Base-by-base conservation (phyloP, 179 eudicot species). In the Heliamphora pulchella region DNA sequence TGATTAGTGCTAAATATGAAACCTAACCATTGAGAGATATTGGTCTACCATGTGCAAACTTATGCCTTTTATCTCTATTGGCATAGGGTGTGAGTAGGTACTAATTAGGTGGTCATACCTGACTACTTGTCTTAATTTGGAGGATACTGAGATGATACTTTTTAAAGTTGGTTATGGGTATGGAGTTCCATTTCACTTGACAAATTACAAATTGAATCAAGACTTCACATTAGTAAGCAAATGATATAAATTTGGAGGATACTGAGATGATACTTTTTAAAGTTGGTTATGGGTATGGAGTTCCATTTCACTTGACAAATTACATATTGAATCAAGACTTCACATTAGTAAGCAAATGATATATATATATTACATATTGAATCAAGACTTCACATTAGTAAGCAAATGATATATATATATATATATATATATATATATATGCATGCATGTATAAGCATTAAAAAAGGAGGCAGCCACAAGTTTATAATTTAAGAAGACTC, bases 401-500 rank as follows among this genome's bases (percentile, higher is more conserved):
- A 20, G 11, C 62, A 74, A 54, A 54, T 51, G 44, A 39, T 11
- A 71, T 71, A 71, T 1, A 7, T n/a, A 2, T 50, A 7, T 1
- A 68, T 4, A 11, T n/a, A 50, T 50, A 50, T 22, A n/a, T 11
- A 41, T 9, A n/a, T 69, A 20, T n/a, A 47, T 7, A 44, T 71
- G 71, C 55, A 57, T 54, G 64, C 41, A 80, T 31, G 31, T 31
- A 31, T 31, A 31, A 31, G 31, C 31, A 31, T 31, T 31, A 75
- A 65, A 80, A 83, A 71, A 15, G 86, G 79, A 64, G 39, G 65
- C 18, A 71, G 59, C 68, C 48, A 66, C 31, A 75, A 39, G 57
- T 71, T 46, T 57, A 78, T 76, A 58, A 80, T 80, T 22, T 70
- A 74, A 61, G 70, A 75, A 58, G 9, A 79, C 20, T 54, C 18